These are phyloP conservation scores for Trichomonas vaginalis DNA, from an alignment of 208 protist genomes.

Conservation along the genomic window DNA sequence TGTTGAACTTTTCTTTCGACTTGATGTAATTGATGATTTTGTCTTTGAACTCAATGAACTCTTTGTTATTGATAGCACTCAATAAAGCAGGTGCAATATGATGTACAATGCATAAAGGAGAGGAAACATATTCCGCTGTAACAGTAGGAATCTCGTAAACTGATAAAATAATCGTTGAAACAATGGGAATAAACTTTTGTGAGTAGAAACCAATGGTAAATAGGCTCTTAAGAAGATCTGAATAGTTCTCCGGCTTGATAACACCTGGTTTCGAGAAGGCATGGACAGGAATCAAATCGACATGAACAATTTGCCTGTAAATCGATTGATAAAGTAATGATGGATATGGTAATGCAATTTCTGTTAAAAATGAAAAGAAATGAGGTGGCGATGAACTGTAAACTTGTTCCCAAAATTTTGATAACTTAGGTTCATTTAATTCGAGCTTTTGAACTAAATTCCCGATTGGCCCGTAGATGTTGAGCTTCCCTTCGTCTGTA, in stretches of 20 bases:
- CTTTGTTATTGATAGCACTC: neutral
- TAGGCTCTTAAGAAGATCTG: neutral
- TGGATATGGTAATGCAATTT: neutral
- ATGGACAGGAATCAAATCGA: neutral
- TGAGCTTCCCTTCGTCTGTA: neutral
- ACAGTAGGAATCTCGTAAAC: neutral
- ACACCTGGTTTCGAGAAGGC: neutral
- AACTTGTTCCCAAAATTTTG: neutral
- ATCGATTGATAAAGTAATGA: neutral
- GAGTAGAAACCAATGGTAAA: neutral
- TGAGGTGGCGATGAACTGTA: neutral
- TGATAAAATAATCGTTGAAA: neutral
- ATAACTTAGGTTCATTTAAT: neutral
- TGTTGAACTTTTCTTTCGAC: neutral
- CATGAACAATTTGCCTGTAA: neutral
- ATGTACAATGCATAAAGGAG: neutral
- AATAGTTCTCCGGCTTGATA: neutral
- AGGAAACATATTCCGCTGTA: neutral
- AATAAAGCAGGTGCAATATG: neutral
- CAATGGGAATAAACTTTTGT: neutral
- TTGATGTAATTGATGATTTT: neutral
- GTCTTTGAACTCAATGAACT: neutral
- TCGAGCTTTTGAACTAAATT: neutral
- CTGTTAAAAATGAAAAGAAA: neutral
- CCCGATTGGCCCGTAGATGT: neutral